Base-by-base conservation (phyloP, 148 eudicot genomes). In the Chenopodium quinoa region DNA sequence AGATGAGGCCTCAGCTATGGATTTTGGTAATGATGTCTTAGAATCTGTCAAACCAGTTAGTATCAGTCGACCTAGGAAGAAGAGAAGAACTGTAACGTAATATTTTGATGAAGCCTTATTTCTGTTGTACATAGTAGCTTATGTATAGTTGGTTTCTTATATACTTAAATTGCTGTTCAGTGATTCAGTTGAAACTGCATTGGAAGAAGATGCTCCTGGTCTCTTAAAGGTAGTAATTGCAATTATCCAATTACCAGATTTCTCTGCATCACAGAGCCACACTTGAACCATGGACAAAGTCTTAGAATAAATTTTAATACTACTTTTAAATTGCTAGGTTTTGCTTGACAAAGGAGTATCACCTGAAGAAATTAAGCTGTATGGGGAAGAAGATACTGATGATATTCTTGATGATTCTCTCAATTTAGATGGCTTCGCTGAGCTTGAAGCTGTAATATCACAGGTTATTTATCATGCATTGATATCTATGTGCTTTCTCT, bases 181-280 rank as follows among this genome's bases (percentile, higher is more conserved):
- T 74, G 90, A 91, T 78, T 97, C 93, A 0, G 87, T 89, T 86
- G 95, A 90, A 88, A 90, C 91, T 75, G 99, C 99, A 31, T 76
- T 97, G 87, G 97, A 92, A 89, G 99, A 97, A 87, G 99, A 97
- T 87, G 95, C 94, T 82, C 99, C 99, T 58, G 99, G 89, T 81
- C 98, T 97, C 76, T 76, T 94, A 77, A 88, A 90, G 99, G 99
- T 92, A 86, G 62, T 78, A 70, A 75, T 69, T 47, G 62, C 14
- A 60, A 34, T 34, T 54, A n/a, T 76, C 31, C 32, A 25, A 78
- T 8, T 71, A 31, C 52, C 50, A 14, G 44, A 48, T 47, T 44
- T 48, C 34, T 14, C 19, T 60, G 12, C 58, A 19, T 66, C 78
- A 22, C 29, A 32, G 66, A 62, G 32, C 54, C 77, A 62, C 62